Percentiles rank a stretch among this genome's conserved stretches.
These are phyloP conservation scores for Mallotus repandus DNA, from an alignment of 441 rosid species.

Conservation along the genomic window DNA sequence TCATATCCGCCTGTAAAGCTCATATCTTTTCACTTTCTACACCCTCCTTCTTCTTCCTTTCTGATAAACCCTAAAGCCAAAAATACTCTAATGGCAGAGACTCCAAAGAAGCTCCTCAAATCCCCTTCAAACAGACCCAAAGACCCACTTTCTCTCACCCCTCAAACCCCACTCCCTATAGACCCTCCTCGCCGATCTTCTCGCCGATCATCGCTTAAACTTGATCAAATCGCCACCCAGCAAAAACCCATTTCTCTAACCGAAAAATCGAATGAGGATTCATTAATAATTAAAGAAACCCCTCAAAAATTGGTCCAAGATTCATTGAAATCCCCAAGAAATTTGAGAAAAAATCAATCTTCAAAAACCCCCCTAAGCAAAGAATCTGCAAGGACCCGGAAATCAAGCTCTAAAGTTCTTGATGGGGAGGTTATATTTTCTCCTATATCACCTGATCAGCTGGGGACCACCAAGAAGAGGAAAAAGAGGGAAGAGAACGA, in stretches of 20 bases:
- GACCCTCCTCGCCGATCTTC: constrained; percentile 67
- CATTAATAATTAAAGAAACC: constrained; percentile 15
- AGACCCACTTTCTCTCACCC: constrained; percentile 35
- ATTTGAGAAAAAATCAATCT: neutral
- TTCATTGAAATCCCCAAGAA: neutral
- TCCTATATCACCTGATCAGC: constrained; percentile 54
- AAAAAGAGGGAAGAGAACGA: constrained; percentile 27
- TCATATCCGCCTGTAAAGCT: constrained; percentile 15
- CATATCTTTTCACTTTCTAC: neutral
- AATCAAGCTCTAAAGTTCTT: constrained; percentile 19
- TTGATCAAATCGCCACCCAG: constrained; percentile 27
- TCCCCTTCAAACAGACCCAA: constrained; percentile 36
- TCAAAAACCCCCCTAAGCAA: constrained; percentile 15
- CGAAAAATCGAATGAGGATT: constrained; percentile 16
- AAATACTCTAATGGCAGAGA: constrained; percentile 35
- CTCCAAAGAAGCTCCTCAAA: constrained; percentile 38
- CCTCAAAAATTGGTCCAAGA: constrained; percentile 21
- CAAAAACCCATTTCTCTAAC: constrained; percentile 1
- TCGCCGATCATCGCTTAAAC: constrained; percentile 41
- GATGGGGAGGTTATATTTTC: constrained; percentile 35
- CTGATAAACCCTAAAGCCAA: constrained; percentile 19
- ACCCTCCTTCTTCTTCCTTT: constrained; percentile 12
- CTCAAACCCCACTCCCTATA: constrained; percentile 52
- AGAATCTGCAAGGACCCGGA: constrained; percentile 18
- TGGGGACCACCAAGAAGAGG: constrained; percentile 62